Evolutionary conservation across 2,329 filamentous ascomycete genomes (phyloP).

Genomic region (Alternaria panax): DNA sequence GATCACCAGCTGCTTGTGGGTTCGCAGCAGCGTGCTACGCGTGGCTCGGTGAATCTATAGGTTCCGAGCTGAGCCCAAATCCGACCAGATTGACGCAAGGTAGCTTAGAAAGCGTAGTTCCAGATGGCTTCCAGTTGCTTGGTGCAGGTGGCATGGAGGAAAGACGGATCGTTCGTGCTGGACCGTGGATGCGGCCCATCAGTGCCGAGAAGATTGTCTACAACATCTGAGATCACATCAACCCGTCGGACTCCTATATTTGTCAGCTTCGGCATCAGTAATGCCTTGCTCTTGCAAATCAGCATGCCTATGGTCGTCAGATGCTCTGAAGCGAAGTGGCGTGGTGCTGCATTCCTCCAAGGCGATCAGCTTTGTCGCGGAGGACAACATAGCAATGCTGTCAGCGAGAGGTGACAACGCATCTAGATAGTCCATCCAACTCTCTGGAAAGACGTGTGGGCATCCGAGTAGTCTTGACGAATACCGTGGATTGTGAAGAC

Average conservation of each 20-base stretch:
- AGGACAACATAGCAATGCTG: neutral
- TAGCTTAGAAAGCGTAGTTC: constrained; percentile 30
- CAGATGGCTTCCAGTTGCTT: constrained; percentile 22
- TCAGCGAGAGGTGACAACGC: neutral
- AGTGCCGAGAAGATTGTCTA: constrained; percentile 53
- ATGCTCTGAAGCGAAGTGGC: neutral
- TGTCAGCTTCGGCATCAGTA: neutral
- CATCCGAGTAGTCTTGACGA: neutral
- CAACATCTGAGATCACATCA: constrained; percentile 7
- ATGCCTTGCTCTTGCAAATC: neutral
- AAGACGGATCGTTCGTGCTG: constrained; percentile 24
- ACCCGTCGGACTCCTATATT: neutral
- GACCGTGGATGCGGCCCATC: constrained; percentile 50
- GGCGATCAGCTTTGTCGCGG: neutral
- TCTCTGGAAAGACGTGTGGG: neutral
- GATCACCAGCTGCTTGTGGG: constrained; percentile 20
- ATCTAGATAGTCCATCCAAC: neutral
- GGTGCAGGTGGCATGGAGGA: constrained; percentile 34
- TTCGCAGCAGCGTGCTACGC: constrained; percentile 49
- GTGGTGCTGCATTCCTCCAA: neutral
- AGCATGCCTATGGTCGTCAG: neutral
- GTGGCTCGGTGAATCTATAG: constrained; percentile 38
- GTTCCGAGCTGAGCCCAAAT: constrained; percentile 33
- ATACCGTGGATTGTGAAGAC: neutral
- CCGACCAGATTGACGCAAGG: constrained; percentile 39